Percentiles rank a stretch among this genome's conserved stretches.
Conservation (phyloP, 345 rosid genomes). For the rapeseed (Brassica napus) region Da-Ae NC_063445.1:58016001-58016500, state of each 20-base stretch:
- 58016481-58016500: no score
- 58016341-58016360: slow-evolving; percentile 87
- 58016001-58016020: not conserved
- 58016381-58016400: slow-evolving; percentile 9
- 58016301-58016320: slow-evolving; percentile 62
- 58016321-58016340: slow-evolving; percentile 50
- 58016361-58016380: slow-evolving; percentile 50
- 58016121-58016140: slow-evolving; percentile 39
- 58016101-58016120: slow-evolving; percentile 22
- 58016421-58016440: not conserved
- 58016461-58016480: no score
- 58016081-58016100: slow-evolving; percentile 53
- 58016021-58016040: not conserved
- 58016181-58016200: slow-evolving; percentile 48
- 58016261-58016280: slow-evolving; percentile 24
- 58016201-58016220: no score
- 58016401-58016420: not conserved
- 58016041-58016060: not conserved
- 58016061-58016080: slow-evolving; percentile 17
- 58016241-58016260: not conserved
- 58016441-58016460: not conserved
- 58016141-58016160: slow-evolving; percentile 81
- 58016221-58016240: slow-evolving; percentile 28
- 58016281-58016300: slow-evolving; percentile 63
- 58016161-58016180: slow-evolving; percentile 57